phyloP scores from a whole-genome alignment of 306 rosid species.

The Carpinus viminea region DNA sequence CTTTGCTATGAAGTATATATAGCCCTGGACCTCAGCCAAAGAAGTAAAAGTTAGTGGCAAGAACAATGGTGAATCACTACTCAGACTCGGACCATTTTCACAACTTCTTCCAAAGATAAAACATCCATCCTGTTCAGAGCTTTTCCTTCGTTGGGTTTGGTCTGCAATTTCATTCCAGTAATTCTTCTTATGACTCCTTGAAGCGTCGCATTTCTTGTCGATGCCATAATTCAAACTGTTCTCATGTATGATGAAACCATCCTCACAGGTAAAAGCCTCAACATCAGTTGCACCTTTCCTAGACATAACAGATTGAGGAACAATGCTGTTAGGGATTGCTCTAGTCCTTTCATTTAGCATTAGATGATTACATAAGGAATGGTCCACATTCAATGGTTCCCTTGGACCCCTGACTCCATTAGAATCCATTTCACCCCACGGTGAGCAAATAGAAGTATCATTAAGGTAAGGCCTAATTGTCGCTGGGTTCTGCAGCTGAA shows the following conservation, averaged over 20 bases:
- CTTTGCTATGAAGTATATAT: conserved; percentile 54
- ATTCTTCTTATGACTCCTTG: conserved; percentile 23
- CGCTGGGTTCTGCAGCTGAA: conserved; percentile 27
- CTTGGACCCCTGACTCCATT: conserved; percentile 19
- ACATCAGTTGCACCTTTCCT: conserved; percentile 26
- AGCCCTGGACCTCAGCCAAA: conserved; percentile 37
- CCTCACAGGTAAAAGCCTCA: conserved; percentile 42
- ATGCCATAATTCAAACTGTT: conserved; percentile 25
- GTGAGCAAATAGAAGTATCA: conserved; percentile 30
- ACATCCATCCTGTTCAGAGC: conserved; percentile 23
- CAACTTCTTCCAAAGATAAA: conserved; percentile 19
- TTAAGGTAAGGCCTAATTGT: conserved; percentile 15
- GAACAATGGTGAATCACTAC: conserved; percentile 16
- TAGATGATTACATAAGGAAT: conserved; percentile 23
- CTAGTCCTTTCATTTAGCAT: conserved; percentile 22
- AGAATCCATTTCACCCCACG: conserved; percentile 24
- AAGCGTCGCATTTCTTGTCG: conserved; percentile 24
- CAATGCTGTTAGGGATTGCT: conserved; percentile 9
- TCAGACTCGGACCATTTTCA: conserved; percentile 22
- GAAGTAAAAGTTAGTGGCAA: conserved; percentile 30
- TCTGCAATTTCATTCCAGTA: conserved; percentile 12
- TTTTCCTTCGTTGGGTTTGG: conserved; percentile 19
- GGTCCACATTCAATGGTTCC: conserved; percentile 30
- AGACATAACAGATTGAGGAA: conserved; percentile 24
- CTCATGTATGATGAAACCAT: conserved; percentile 42